These are phyloP conservation scores for Punctularia strigosozonata DNA, from an alignment of 768 basidiomycete species.

Conservation along the genomic window DNA sequence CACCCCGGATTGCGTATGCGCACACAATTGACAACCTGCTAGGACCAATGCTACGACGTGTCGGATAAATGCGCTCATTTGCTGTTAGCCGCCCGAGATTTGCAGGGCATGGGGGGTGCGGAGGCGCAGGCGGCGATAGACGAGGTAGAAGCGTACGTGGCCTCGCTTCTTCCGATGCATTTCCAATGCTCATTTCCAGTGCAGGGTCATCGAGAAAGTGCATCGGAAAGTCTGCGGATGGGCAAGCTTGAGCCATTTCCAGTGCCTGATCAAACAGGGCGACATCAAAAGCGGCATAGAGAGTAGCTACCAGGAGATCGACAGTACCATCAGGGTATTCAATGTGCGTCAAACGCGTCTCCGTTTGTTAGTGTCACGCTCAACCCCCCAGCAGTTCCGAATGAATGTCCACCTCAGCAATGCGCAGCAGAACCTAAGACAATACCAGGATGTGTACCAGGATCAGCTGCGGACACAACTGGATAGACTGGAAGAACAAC, in stretches of 20 bases:
- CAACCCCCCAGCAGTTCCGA: neutral
- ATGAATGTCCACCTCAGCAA: conserved; percentile 7
- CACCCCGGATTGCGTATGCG: too few species aligned
- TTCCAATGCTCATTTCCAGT: neutral
- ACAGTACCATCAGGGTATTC: conserved; percentile 4
- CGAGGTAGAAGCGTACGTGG: conserved; percentile 8
- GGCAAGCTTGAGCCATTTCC: conserved; percentile 6
- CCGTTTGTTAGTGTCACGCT: neutral
- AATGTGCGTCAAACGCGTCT: conserved; percentile 3
- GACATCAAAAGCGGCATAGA: conserved; percentile 8
- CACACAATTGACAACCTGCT: too few species aligned
- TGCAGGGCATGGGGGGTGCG: conserved; percentile 8
- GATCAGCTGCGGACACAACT: neutral
- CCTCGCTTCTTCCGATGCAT: neutral
- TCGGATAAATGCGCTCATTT: too few species aligned
- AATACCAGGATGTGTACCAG: neutral
- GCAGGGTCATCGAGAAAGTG: conserved; percentile 6
- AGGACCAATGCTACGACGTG: too few species aligned
- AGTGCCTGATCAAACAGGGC: conserved; percentile 7
- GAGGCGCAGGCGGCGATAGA: conserved; percentile 7
- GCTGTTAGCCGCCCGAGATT: too few species aligned
- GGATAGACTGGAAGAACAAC: neutral
- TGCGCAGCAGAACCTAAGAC: neutral
- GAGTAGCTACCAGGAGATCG: conserved; percentile 8
- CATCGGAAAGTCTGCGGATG: conserved; percentile 6